Percentiles rank a stretch among this genome's conserved stretches.
Conservation (phyloP, 2,329 filamentous ascomycete genomes). For the Fusarium sp. region DNA sequence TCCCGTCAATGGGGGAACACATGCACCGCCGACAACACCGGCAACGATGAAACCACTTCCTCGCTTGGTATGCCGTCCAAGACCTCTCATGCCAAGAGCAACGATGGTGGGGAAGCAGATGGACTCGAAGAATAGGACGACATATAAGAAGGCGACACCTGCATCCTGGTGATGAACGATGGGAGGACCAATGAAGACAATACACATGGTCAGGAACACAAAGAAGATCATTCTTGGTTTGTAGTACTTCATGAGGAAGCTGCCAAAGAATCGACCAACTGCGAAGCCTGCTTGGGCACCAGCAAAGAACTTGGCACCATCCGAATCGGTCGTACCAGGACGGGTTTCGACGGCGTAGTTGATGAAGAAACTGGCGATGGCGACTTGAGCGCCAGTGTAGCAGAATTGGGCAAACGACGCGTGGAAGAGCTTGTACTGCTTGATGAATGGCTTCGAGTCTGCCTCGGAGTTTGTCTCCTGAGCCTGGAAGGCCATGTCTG, state of each 20-base stretch:
- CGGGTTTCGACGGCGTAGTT: slow-evolving; percentile 76
- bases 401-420: slow-evolving; percentile 82
- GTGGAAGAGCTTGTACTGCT: slow-evolving; percentile 82
- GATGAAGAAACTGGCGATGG: slow-evolving; percentile 76
- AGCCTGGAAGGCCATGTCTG: slow-evolving; percentile 74
- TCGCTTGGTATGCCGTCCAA: slow-evolving; percentile 82
- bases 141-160: slow-evolving; percentile 71
- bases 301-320: slow-evolving; percentile 75
- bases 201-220: slow-evolving; percentile 70
- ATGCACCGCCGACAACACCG: slow-evolving; percentile 78
- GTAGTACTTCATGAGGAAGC: slow-evolving; percentile 73
- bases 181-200: slow-evolving; percentile 69
- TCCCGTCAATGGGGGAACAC: slow-evolving; percentile 78
- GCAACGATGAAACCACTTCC: slow-evolving; percentile 77
- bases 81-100: slow-evolving; percentile 78
- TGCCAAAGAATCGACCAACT: slow-evolving; percentile 76
- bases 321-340: slow-evolving; percentile 59
- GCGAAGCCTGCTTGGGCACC: slow-evolving; percentile 81
- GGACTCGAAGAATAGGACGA: slow-evolving; percentile 82
- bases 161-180: slow-evolving; percentile 59
- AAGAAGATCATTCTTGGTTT: slow-evolving; percentile 77
- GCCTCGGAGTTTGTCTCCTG: slow-evolving; percentile 64
- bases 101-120: slow-evolving; percentile 87
- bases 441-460: slow-evolving; percentile 71
- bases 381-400: slow-evolving; percentile 79